These are phyloP conservation scores for Phytopythium cucurbitacearum DNA, from an alignment of 352 stramenopile genomes.

Conservation along the genomic window DNA sequence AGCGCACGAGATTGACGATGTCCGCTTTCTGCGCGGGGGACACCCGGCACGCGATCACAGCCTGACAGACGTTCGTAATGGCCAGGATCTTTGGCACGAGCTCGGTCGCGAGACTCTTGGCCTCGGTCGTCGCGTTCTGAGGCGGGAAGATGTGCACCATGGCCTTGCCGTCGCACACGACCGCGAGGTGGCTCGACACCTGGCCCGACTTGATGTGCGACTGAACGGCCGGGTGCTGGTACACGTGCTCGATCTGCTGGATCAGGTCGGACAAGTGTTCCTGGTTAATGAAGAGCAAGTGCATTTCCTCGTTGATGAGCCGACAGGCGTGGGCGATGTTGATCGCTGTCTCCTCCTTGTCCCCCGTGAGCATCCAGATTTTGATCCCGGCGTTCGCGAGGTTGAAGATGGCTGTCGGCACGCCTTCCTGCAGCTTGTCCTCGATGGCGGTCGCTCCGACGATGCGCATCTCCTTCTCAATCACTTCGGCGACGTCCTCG, in stretches of 20 bases:
- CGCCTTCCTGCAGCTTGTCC: conserved; percentile 90
- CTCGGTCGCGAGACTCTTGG: conserved; percentile 33
- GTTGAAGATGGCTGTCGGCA: conserved; percentile 83
- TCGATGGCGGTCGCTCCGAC: conserved; percentile 91
- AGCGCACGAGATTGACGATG: conserved; percentile 71
- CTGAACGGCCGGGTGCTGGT: conserved; percentile 42
- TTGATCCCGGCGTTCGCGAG: conserved; percentile 90
- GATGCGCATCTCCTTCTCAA: conserved; percentile 77
- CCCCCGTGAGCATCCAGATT: conserved; percentile 93
- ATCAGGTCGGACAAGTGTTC: conserved; percentile 40
- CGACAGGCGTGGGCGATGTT: conserved; percentile 87
- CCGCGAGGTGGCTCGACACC: conserved; percentile 45
- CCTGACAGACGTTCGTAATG: conserved; percentile 57
- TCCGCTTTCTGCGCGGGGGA: conserved; percentile 80
- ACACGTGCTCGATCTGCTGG: conserved; percentile 46
- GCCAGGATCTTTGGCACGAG: conserved; percentile 48
- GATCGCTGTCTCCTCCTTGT: conserved; percentile 94
- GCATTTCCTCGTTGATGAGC: conserved; percentile 65
- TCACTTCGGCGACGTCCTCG: conserved; percentile 45
- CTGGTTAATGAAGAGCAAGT: conserved; percentile 44
- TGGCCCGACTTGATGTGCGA: conserved; percentile 28
- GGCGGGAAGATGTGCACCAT: conserved; percentile 68
- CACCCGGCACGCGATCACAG: conserved; percentile 79
- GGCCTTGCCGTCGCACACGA: conserved; percentile 70
- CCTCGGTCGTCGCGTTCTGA: conserved; percentile 30